Percentiles rank a stretch among this genome's conserved stretches.
Conservation (phyloP, 2,329 filamentous ascomycete genomes). For the Penicillium paneum region DNA sequence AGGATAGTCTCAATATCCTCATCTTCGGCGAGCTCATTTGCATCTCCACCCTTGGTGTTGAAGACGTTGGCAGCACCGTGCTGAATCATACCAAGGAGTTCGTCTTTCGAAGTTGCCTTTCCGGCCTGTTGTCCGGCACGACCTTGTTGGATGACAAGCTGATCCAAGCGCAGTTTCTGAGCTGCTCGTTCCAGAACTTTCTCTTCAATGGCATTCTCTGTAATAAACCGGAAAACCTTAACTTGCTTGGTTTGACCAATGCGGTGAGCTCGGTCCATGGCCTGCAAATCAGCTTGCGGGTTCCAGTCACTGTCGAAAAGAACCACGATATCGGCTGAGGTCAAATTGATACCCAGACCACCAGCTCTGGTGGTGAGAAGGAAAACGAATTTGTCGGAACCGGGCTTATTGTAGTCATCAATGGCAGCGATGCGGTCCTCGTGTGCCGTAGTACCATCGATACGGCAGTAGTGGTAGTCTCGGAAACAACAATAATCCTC, state of each 20-base stretch:
- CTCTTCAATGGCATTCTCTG: slow-evolving; percentile 96
- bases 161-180: slow-evolving; percentile 92
- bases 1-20: slow-evolving; percentile 83
- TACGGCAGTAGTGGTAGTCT: slow-evolving; percentile 92
- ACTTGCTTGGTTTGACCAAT: slow-evolving; percentile 99
- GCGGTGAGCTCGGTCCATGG: slow-evolving; percentile 97
- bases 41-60: slow-evolving; percentile 63
- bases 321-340: slow-evolving; percentile 89
- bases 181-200: slow-evolving; percentile 96
- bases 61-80: slow-evolving; percentile 97
- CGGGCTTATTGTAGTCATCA: slow-evolving; percentile 96
- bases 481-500: slow-evolving; percentile 98
- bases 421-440: slow-evolving; percentile 97
- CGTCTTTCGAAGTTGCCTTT: slow-evolving; percentile 90
- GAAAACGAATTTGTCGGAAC: slow-evolving; percentile 95
- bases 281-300: slow-evolving; percentile 94
- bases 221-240: slow-evolving; percentile 92
- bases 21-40: slow-evolving; percentile 68
- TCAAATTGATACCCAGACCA: slow-evolving; percentile 95
- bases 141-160: slow-evolving; percentile 96
- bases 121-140: slow-evolving; percentile 87
- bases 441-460: slow-evolving; percentile 93
- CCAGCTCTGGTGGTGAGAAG: slow-evolving; percentile 91
- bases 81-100: slow-evolving; percentile 96
- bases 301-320: slow-evolving; percentile 99